Evolutionary conservation across 1,139 yeast genomes (phyloP).

Genomic region (Protomyces inouyei): DNA sequence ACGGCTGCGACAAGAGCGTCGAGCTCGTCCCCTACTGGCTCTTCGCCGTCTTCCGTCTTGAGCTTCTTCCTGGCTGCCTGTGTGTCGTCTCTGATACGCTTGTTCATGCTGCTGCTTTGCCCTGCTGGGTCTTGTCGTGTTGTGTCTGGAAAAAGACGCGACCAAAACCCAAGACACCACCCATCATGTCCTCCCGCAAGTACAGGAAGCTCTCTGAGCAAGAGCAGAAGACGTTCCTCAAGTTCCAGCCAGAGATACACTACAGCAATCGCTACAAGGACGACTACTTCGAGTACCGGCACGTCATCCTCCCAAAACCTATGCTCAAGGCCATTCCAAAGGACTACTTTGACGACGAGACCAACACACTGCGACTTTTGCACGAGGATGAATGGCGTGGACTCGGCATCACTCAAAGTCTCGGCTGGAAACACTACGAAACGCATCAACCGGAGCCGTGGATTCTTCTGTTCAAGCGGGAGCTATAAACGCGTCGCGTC

Average conservation of each 20-base stretch:
- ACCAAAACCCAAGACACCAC: background rate
- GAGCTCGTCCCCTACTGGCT: constrained; percentile 2
- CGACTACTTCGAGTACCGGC: constrained; percentile 81
- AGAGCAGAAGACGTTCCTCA: constrained; percentile 81
- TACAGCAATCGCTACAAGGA: constrained; percentile 88
- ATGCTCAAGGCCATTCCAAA: constrained; percentile 95
- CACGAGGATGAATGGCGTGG: constrained; percentile 99
- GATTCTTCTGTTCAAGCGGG: constrained; percentile 70
- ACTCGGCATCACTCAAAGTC: constrained; percentile 89
- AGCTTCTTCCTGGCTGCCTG: constrained; percentile 16
- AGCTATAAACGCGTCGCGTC: background rate
- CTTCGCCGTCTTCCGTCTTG: constrained; percentile 11
- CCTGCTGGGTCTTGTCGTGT: background rate
- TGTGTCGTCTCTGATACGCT: constrained; percentile 7
- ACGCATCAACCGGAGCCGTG: constrained; percentile 99
- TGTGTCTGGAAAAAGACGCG: background rate
- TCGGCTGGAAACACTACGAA: constrained; percentile 98
- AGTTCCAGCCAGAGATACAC: constrained; percentile 90
- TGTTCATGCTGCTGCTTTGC: background rate
- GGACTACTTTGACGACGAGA: constrained; percentile 90
- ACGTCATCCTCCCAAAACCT: constrained; percentile 93
- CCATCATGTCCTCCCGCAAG: background rate
- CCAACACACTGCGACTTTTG: constrained; percentile 86
- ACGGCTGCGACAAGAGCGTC: constrained; percentile 7
- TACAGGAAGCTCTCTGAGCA: constrained; percentile 56